Evolutionary conservation across 169 alveolate genomes (phyloP).

Genomic region (Perkinsus olseni): DNA sequence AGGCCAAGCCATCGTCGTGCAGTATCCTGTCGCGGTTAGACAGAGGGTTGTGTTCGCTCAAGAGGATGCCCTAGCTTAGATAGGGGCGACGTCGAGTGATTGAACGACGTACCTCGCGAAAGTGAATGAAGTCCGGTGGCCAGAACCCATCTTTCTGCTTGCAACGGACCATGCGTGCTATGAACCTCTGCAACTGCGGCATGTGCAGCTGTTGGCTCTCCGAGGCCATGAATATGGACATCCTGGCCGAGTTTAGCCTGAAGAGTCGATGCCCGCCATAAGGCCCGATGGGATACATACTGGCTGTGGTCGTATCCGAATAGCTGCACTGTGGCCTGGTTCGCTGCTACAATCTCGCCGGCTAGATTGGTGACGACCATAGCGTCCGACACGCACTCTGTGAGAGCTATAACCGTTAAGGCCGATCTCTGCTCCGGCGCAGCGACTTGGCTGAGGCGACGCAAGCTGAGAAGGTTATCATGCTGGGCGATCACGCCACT

Average conservation of each 20-base stretch:
- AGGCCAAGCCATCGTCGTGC: too few species aligned
- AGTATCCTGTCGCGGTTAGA: too few species aligned
- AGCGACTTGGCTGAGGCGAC: background rate
- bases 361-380: background rate
- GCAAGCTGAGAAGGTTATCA: background rate
- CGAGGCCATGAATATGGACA: background rate
- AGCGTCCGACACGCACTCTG: background rate
- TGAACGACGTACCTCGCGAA: background rate
- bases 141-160: background rate
- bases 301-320: background rate
- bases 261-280: background rate
- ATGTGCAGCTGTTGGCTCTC: background rate
- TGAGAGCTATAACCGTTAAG: background rate
- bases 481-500: background rate
- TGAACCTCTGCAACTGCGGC: background rate
- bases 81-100: too few species aligned
- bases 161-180: background rate
- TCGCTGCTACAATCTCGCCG: background rate
- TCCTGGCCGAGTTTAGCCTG: background rate
- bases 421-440: background rate
- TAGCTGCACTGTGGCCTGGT: background rate
- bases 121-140: background rate
- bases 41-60: too few species aligned
- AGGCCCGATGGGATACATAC: background rate
- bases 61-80: too few species aligned